Percentiles rank a stretch among this genome's conserved stretches.
These are phyloP conservation scores for California macrophylla DNA, from an alignment of 441 rosid species.

Conservation along the genomic window DNA sequence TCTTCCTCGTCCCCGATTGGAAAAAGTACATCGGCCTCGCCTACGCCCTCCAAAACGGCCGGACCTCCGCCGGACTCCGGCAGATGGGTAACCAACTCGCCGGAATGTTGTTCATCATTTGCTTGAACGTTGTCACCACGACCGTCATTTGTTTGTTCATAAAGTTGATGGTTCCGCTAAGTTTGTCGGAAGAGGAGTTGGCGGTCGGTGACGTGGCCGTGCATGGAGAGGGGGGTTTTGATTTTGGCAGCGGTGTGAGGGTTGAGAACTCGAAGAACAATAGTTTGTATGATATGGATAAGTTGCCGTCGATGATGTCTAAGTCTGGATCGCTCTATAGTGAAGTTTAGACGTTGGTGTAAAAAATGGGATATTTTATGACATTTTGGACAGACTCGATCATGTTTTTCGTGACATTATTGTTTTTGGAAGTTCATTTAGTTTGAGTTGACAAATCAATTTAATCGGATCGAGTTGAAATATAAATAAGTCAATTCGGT, in stretches of 20 bases:
- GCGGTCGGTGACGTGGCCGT: conserved; percentile 48
- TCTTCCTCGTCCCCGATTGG: conserved; percentile 20
- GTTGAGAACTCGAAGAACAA: neutral
- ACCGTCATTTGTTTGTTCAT: conserved; percentile 45
- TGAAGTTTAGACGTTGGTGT: neutral
- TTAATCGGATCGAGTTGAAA: too few species aligned
- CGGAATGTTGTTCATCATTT: conserved; percentile 35
- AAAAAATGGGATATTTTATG: neutral
- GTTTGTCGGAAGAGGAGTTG: conserved; percentile 43
- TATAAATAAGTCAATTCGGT: too few species aligned
- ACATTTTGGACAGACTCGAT: too few species aligned
- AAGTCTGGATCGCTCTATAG: neutral
- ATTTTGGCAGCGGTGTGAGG: conserved; percentile 42
- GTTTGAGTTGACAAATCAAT: too few species aligned
- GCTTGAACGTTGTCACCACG: conserved; percentile 37
- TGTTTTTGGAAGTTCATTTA: too few species aligned
- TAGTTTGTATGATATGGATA: neutral
- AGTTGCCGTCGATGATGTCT: neutral
- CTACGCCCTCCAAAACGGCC: conserved; percentile 22
- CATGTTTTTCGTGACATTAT: too few species aligned
- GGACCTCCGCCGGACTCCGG: conserved; percentile 21
- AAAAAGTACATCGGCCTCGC: conserved; percentile 26
- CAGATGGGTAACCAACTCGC: conserved; percentile 33
- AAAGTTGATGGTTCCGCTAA: conserved; percentile 32
- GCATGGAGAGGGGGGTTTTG: conserved; percentile 57